Evolutionary conservation across 371 early-diverging fungal species (phyloP).

Genomic region (Syncephalastrum sp.): DNA sequence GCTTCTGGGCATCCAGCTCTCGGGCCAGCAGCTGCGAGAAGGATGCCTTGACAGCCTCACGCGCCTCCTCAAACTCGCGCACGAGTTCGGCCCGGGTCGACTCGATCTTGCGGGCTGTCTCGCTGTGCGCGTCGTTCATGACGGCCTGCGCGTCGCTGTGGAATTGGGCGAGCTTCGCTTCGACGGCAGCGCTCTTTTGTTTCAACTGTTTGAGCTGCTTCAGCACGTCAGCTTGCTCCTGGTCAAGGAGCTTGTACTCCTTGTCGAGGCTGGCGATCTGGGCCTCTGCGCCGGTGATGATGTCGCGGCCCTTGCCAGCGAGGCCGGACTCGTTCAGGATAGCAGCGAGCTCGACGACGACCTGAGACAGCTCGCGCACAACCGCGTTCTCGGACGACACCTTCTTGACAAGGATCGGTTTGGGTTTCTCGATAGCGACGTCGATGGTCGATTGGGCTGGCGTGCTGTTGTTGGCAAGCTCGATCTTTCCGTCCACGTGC

Average conservation of each 20-base stretch:
- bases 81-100: constrained; percentile 38
- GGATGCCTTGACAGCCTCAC: constrained; percentile 15
- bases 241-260: constrained; percentile 15
- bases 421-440: constrained; percentile 18
- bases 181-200: constrained; percentile 16
- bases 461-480: constrained; percentile 7
- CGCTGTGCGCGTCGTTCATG: constrained; percentile 17
- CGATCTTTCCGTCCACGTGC: constrained; percentile 10
- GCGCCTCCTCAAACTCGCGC: constrained; percentile 29
- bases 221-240: constrained; percentile 20
- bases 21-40: constrained; percentile 27
- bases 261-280: constrained; percentile 21
- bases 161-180: constrained; percentile 17
- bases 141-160: constrained; percentile 14
- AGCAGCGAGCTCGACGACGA: constrained; percentile 24
- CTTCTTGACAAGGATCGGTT: constrained; percentile 18
- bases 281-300: constrained; percentile 25
- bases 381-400: constrained; percentile 20
- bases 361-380: constrained; percentile 22
- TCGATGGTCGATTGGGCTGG: constrained; percentile 7
- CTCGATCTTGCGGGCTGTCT: constrained; percentile 17
- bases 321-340: constrained; percentile 35
- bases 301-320: constrained; percentile 24
- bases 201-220: constrained; percentile 20
- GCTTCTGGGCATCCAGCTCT: constrained; percentile 39